phyloP scores from a whole-genome alignment of 73 alveolate genomes.

The Stentor coeruleus region DNA sequence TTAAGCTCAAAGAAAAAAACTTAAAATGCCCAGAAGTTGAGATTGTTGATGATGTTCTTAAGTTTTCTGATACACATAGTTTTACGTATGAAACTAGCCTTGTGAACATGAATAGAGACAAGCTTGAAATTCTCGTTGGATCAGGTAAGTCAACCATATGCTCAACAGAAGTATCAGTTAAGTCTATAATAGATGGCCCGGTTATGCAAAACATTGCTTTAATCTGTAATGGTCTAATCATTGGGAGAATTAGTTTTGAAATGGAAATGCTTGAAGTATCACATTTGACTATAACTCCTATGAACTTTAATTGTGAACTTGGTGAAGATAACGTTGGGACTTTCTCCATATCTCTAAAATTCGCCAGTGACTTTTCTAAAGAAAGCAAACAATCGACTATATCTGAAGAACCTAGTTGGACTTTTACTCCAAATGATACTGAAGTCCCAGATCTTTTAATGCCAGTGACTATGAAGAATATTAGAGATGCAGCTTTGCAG shows the following conservation, averaged over 20 bases:
- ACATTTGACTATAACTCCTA: background rate
- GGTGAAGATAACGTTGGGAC: background rate
- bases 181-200: background rate
- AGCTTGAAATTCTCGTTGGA: background rate
- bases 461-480: conserved; percentile 4
- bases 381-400: background rate
- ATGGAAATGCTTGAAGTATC: background rate
- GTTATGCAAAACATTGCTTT: background rate
- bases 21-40: background rate
- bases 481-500: conserved; percentile 18
- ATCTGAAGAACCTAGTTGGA: background rate
- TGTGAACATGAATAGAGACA: background rate
- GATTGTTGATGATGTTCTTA: background rate
- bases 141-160: background rate
- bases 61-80: background rate
- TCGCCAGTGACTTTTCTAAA: background rate
- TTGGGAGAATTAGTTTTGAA: background rate
- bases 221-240: background rate
- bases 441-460: background rate
- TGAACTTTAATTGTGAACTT: background rate
- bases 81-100: background rate
- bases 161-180: background rate
- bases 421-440: background rate
- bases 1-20: too few species aligned
- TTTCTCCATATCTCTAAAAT: background rate